Evolutionary conservation across 2,329 filamentous ascomycete species (phyloP).

Genomic region (Verticillium isaacii): DNA sequence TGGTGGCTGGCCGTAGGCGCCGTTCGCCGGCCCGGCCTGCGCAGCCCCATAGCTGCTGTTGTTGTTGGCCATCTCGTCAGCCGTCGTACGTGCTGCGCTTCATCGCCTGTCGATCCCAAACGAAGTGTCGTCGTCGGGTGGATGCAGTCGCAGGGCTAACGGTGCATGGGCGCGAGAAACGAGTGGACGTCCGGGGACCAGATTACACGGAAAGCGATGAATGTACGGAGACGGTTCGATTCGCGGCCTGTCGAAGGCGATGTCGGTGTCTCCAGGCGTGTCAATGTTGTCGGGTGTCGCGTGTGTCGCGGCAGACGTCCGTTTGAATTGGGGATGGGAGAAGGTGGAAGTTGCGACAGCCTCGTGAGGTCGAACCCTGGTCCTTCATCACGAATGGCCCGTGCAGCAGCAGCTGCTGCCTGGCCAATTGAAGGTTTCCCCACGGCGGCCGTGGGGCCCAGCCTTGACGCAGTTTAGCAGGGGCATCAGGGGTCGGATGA

Average conservation of each 20-base stretch:
- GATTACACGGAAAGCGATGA: not conserved
- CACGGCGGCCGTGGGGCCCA: not conserved
- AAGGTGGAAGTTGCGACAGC: slow-evolving; percentile 15
- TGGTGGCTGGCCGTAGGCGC: slow-evolving; percentile 9
- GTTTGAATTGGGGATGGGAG: not conserved
- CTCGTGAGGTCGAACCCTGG: slow-evolving; percentile 13
- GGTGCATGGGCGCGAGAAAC: not conserved
- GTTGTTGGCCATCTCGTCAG: slow-evolving; percentile 6
- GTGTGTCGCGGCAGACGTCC: not conserved
- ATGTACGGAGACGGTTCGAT: not conserved
- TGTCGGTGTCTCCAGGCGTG: not conserved
- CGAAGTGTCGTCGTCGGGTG: not conserved
- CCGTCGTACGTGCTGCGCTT: slow-evolving; percentile 4
- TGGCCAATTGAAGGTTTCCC: not conserved
- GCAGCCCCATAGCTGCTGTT: slow-evolving; percentile 8
- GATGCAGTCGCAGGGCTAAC: not conserved
- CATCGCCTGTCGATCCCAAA: slow-evolving; percentile 6
- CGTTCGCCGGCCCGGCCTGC: slow-evolving; percentile 10
- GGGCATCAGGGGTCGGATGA: not conserved
- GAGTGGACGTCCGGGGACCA: not conserved
- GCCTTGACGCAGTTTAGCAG: not conserved
- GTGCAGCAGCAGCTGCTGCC: slow-evolving; percentile 9
- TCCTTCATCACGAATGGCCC: not conserved
- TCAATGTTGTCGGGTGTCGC: not conserved
- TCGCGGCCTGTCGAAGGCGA: not conserved